These are phyloP conservation scores for Rhododendron simsii DNA, from an alignment of 148 eudicot genomes.

Conservation along the genomic window DNA sequence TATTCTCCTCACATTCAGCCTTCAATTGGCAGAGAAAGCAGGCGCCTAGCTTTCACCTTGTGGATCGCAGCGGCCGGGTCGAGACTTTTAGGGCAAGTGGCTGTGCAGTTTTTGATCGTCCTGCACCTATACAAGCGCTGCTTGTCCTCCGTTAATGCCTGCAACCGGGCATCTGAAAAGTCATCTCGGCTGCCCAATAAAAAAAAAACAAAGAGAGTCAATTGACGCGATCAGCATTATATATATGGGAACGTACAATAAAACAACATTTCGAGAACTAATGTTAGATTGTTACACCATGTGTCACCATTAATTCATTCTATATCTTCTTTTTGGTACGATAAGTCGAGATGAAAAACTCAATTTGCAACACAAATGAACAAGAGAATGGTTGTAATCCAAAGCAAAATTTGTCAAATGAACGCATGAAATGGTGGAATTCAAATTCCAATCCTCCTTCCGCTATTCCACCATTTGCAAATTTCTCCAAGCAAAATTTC, in stretches of 20 bases:
- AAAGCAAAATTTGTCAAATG: neutral
- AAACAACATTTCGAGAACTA: neutral
- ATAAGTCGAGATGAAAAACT: too few relatives aligned
- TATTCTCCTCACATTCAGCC: neutral
- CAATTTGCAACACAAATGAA: neutral
- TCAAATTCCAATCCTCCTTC: neutral
- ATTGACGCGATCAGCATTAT: neutral
- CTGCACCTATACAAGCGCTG: constrained; percentile 43
- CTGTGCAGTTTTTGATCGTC: constrained; percentile 61
- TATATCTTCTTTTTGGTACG: too few relatives aligned
- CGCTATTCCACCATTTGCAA: neutral
- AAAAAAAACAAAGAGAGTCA: neutral
- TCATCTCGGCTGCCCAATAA: constrained; percentile 54
- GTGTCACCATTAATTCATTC: neutral
- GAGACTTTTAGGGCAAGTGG: constrained; percentile 65
- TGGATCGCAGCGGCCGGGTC: constrained; percentile 62
- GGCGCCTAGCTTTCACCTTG: constrained; percentile 51
- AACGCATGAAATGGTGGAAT: neutral
- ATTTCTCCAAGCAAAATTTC: neutral
- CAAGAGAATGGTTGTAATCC: neutral
- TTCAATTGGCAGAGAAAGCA: constrained; percentile 30
- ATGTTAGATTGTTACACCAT: neutral
- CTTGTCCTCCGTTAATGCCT: constrained; percentile 53
- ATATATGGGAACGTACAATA: neutral
- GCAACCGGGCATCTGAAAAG: constrained; percentile 48